phyloP scores from a whole-genome alignment of 495 filamentous ascomycete genomes.

The Daldinia childiae region DNA sequence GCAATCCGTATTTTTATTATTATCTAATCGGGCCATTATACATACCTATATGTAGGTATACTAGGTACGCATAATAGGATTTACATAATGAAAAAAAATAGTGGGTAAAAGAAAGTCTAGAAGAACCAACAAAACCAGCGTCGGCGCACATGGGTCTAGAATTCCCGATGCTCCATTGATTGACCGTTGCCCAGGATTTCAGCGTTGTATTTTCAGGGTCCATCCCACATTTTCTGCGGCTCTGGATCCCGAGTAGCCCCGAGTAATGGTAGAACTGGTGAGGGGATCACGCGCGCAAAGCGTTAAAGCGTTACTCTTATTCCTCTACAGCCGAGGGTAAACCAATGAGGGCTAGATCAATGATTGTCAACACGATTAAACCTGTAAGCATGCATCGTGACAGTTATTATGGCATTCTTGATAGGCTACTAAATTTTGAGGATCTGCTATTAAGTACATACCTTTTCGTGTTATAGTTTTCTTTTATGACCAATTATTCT shows the following conservation, averaged over 20 bases:
- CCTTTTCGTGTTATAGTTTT: neutral
- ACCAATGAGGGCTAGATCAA: constrained; percentile 3
- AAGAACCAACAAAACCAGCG: constrained; percentile 10
- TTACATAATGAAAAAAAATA: neutral
- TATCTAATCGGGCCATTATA: neutral
- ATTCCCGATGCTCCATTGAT: constrained; percentile 29
- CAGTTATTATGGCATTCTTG: neutral
- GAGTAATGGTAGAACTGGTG: constrained; percentile 19
- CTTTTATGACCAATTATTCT: neutral
- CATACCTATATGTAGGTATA: neutral
- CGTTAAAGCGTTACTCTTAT: constrained; percentile 12
- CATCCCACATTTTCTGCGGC: constrained; percentile 41
- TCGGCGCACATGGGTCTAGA: constrained; percentile 37
- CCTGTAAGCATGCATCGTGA: neutral
- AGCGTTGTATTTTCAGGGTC: constrained; percentile 42
- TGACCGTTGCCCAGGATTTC: constrained; percentile 22
- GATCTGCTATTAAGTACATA: neutral
- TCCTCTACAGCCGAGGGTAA: constrained; percentile 14
- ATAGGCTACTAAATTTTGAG: neutral
- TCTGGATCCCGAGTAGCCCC: constrained; percentile 39
- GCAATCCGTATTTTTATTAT: neutral
- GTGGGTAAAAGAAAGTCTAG: constrained; percentile 23
- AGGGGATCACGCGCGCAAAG: constrained; percentile 29
- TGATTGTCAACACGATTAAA: neutral
- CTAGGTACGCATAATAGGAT: neutral